Evolutionary conservation across 2,329 filamentous ascomycete species (phyloP).

Genomic region (Sclerotinia spermophila): DNA sequence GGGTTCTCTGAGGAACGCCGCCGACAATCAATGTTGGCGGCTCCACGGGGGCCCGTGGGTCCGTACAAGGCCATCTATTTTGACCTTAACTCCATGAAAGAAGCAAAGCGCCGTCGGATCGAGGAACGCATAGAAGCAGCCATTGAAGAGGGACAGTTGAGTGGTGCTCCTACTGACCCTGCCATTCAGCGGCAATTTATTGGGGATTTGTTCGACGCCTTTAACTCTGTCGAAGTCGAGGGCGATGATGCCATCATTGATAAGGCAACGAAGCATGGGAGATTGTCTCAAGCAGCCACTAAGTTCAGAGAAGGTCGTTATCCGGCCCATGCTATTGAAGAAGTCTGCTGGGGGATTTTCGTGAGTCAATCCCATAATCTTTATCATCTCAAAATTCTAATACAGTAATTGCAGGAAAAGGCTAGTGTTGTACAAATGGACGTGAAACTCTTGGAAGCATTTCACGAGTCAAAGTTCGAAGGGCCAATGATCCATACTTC

Average conservation of each 20-base stretch:
- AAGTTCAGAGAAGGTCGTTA: slow-evolving; percentile 21
- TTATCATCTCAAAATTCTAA: neutral
- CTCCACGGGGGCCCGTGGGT: neutral
- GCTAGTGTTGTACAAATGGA: slow-evolving; percentile 18
- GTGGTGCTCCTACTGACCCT: neutral
- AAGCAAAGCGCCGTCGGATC: neutral
- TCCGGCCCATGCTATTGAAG: slow-evolving; percentile 18
- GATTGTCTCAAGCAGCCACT: slow-evolving; percentile 23
- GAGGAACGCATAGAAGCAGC: neutral
- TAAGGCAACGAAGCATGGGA: slow-evolving; percentile 25
- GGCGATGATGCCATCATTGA: slow-evolving; percentile 22
- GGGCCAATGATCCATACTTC: neutral
- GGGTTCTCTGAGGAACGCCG: neutral
- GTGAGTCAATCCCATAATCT: slow-evolving; percentile 19
- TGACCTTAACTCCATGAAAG: neutral
- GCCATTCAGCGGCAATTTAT: slow-evolving; percentile 11
- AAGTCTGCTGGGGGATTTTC: slow-evolving; percentile 26
- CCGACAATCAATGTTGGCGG: neutral
- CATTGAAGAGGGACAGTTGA: neutral
- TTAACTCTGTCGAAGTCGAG: slow-evolving; percentile 18
- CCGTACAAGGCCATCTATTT: slow-evolving; percentile 11
- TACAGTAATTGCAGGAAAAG: slow-evolving; percentile 9
- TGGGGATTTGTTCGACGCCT: slow-evolving; percentile 21
- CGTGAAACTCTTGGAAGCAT: slow-evolving; percentile 18
- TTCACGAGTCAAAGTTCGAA: slow-evolving; percentile 23